A percentile compares a stretch with the other conserved stretches of the same genome.
Evolutionary conservation across 2,329 filamentous ascomycete species (phyloP).

Genomic region (Emergomyces africanus): DNA sequence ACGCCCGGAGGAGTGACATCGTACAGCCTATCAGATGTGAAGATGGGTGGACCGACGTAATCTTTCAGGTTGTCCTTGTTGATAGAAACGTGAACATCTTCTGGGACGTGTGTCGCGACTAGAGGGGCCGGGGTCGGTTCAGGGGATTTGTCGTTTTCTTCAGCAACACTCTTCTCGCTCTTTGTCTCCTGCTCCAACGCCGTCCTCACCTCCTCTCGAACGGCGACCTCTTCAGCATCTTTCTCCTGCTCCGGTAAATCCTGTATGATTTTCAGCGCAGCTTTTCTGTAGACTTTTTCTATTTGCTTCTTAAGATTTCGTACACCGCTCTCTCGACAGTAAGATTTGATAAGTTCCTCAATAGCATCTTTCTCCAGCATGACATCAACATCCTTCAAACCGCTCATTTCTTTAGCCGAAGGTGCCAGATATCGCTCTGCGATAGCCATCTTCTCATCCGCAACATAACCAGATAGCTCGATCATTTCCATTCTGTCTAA

Average conservation of each 20-base stretch:
- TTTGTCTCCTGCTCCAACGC: conserved; percentile 47
- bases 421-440: conserved; percentile 86
- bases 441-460: conserved; percentile 98
- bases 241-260: conserved; percentile 10
- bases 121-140: conserved; percentile 2
- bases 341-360: conserved; percentile 94
- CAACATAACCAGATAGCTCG: conserved; percentile 86
- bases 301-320: conserved; percentile 99
- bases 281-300: conserved; percentile 96
- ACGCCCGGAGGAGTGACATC: conserved; percentile 88
- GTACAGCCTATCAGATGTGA: conserved; percentile 90
- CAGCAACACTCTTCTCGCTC: not conserved
- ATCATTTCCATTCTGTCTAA: conserved; percentile 98
- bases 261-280: conserved; percentile 90
- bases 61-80: conserved; percentile 85
- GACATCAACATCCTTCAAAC: conserved; percentile 84
- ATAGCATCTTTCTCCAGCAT: conserved; percentile 75
- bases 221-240: conserved; percentile 56
- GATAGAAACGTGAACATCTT: conserved; percentile 74
- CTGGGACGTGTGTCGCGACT: conserved; percentile 62
- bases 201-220: conserved; percentile 80
- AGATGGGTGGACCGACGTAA: conserved; percentile 90
- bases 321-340: conserved; percentile 93
- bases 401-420: conserved; percentile 85
- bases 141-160: conserved; percentile 9